Evolutionary conservation across 768 basidiomycete genomes (phyloP), one percentile per base, ranked within the genome.

Genomic region (Psilocybe cyanescens): DNA sequence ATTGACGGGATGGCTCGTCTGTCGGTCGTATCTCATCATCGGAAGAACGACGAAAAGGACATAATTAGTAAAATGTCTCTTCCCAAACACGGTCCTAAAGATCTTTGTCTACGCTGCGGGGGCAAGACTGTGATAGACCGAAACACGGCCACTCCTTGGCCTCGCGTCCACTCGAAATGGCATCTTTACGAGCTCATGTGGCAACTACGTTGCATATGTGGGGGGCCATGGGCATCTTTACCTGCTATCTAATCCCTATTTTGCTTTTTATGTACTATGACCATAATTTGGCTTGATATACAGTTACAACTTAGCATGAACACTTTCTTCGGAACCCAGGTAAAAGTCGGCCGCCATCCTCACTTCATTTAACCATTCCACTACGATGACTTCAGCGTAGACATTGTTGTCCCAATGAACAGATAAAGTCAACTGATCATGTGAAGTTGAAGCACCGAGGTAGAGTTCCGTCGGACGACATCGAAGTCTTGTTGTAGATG

Each of bases 131-230:
- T 86, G 60, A 65, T 82, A 5, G 75, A 44, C 28, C 65, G 59
- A 48, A 58, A 55, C 17, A 47, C 55, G 45, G 14, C 29, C 68
- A 71, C 55, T 67, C 49, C 47, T 53, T 62, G 53, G 66, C 72
- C 24, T 70, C 73, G 63, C 71, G n/a, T 75, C 72, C 48, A 62
- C 62, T 29, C 81, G 76, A 58, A 66, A 54, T 79, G 91, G 91
- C 78, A 73, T 53, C 75, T 79, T 17, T 94, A 90, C 89, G 86
- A 89, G 72, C 84, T 75, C 63, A 78, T 77, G 65, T 92, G 86
- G 87, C 71, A 70, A 33, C 71, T 67, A 24, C 79, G 79, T 28
- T 94, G 91, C 71, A 78, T 92, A 17, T 94, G 91, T 74, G 89
- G 89, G 29, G 91, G 91, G 8, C 67, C 72, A 8, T 93, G 91